phyloP scores from a whole-genome alignment of 257 asterid species.

The Avicennia marina region DNA sequence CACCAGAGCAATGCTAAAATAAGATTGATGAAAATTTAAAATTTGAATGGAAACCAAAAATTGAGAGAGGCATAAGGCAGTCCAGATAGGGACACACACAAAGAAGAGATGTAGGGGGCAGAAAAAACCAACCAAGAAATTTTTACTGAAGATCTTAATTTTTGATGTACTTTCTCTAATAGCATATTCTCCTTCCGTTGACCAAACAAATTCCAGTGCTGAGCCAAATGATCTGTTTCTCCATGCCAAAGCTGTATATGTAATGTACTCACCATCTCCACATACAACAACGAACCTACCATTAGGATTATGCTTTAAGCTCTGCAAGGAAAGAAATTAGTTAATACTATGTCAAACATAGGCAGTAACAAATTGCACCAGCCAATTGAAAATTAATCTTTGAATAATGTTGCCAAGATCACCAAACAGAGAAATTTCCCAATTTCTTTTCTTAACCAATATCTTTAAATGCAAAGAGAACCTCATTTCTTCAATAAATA shows the following conservation, averaged over 20 bases:
- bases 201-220: conserved; percentile 95
- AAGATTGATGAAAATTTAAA: too few species aligned
- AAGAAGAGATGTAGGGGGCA: not conserved
- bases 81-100: too few species aligned
- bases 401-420: conserved; percentile 4
- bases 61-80: too few species aligned
- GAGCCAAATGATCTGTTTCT: conserved; percentile 92
- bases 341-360: conserved; percentile 13
- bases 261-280: conserved; percentile 94
- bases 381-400: not conserved
- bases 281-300: conserved; percentile 96
- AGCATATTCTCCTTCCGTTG: conserved; percentile 95
- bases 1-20: too few species aligned
- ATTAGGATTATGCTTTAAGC: conserved; percentile 88
- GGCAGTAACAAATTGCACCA: not conserved
- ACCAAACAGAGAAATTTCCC: conserved; percentile 1
- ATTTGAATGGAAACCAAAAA: too few species aligned
- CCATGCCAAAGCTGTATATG: conserved; percentile 97
- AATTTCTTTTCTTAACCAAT: not conserved
- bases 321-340: conserved; percentile 37
- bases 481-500: not conserved
- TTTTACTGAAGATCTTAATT: conserved; percentile 79
- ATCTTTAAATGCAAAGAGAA: not conserved
- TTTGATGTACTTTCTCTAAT: conserved; percentile 92
- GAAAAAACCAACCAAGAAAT: conserved; percentile 54